Base-by-base conservation (phyloP, 2,329 filamentous ascomycete genomes). In the Raffaelea arxii region DNA sequence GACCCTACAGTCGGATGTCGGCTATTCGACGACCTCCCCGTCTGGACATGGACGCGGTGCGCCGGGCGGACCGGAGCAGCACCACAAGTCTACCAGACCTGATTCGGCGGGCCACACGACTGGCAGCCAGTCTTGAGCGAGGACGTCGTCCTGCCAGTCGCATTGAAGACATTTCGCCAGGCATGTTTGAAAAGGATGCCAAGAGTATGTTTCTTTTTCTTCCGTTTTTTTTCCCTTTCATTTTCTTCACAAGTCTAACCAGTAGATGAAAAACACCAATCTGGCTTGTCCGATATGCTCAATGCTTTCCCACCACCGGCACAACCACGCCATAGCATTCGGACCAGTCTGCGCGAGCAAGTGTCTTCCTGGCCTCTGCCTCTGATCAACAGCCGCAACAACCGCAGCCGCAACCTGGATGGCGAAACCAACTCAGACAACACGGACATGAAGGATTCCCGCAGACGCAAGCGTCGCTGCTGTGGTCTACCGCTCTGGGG, bases 51-150 rank as follows among this genome's bases (percentile, higher is more conserved):
- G 82, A 90, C 58, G 86, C 86, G 4, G 85, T 94, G 4, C 77
- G 80, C 53, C 80, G 84, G 44, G 86, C 86, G 16, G 88, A 96
- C 1, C 79, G 92, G 58, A 90, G 88, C 4, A 96, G 90, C 60
- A 71, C 95, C 52, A 97, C 92, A 2, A 96, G 90, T 64, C 69
- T 98, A 49, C 85, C 90, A 0, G 92, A 97, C 61, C 69, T 98
- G 50, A 97, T 98, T 54, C 77, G 80, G 57, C 79, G 92, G 55
- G 92, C 92, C 11, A 97, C 91, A 1, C 80, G 80, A 53, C 69
- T 97, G 32, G 91, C 90, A 16, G 79, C 86, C 0, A 89, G 94
- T 64, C 81, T 98, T 49, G 91, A 97, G 57, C 82, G 82, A 53
- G 91, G 91, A 12, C 82, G 70, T 52, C 68, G 79, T 54, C 79